A percentile compares a stretch with the other conserved stretches of the same genome.
These are phyloP conservation scores for Yamadazyma ubonensis DNA, from an alignment of 805 yeast species.

Conservation along the genomic window DNA sequence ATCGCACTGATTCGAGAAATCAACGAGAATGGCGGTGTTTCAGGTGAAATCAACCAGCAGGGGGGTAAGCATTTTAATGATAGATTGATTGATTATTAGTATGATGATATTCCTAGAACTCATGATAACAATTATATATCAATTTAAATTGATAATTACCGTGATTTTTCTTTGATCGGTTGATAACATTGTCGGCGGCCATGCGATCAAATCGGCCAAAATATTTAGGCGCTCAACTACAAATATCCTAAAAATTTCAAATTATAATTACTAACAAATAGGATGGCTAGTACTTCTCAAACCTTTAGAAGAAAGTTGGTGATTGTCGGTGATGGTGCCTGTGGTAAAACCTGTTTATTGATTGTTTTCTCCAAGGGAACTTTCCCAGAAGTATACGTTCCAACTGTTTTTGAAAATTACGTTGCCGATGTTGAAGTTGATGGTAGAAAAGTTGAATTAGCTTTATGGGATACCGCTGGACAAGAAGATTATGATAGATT, in stretches of 20 bases:
- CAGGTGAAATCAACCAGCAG: conserved; percentile 6
- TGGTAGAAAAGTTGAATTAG: conserved; percentile 73
- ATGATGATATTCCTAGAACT: too few species aligned
- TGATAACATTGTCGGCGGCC: too few species aligned
- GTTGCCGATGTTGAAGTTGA: conserved; percentile 86
- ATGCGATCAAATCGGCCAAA: too few species aligned
- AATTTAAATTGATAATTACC: too few species aligned
- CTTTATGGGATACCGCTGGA: conserved; percentile 98
- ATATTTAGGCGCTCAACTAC: too few species aligned
- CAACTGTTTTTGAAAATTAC: conserved; percentile 95
- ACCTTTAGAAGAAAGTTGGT: conserved; percentile 74
- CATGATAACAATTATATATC: too few species aligned
- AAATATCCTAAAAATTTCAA: too few species aligned
- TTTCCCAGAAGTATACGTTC: conserved; percentile 93
- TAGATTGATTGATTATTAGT: background rate
- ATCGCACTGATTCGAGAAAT: conserved; percentile 1
- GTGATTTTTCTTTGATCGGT: too few species aligned
- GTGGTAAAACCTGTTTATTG: conserved; percentile 92
- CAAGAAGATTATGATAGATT: conserved; percentile 96
- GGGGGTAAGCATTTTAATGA: conserved; percentile 1
- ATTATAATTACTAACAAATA: conserved; percentile 6
- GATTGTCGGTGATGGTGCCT: conserved; percentile 96
- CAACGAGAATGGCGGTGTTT: conserved; percentile 8
- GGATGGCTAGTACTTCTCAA: conserved; percentile 17
- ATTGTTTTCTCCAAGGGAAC: conserved; percentile 82